A percentile compares a stretch with the other conserved stretches of the same genome.
Conservation (phyloP, 2,329 filamentous ascomycete genomes). For the Aspergillus transmontanensis region DNA sequence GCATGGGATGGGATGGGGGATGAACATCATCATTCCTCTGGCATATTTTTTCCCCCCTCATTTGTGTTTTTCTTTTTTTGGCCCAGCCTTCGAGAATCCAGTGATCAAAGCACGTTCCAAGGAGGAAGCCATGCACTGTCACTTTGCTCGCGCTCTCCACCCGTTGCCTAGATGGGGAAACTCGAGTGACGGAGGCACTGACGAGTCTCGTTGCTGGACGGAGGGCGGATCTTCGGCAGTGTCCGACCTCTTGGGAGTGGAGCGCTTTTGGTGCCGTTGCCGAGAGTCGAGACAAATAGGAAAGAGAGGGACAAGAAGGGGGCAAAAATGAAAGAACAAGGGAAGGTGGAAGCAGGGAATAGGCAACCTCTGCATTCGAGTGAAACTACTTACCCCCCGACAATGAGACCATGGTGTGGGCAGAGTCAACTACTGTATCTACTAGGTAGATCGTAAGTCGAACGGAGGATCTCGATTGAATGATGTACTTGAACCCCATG, state of each 20-base stretch:
- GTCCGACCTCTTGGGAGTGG: conserved; percentile 20
- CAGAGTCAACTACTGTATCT: not conserved
- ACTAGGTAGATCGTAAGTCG: not conserved
- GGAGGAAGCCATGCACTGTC: not conserved
- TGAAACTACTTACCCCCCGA: not conserved
- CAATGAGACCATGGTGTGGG: not conserved
- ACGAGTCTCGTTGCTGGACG: conserved; percentile 14
- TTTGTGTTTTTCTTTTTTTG: not conserved
- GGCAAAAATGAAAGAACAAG: conserved; percentile 20
- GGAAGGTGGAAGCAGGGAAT: conserved; percentile 4
- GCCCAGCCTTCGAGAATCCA: conserved; percentile 1
- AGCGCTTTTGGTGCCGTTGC: conserved; percentile 19
- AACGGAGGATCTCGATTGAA: not conserved
- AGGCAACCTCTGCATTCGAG: conserved; percentile 5
- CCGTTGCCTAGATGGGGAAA: conserved; percentile 23
- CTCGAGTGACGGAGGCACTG: conserved; percentile 15
- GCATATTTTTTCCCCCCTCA: not conserved
- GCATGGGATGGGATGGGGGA: not conserved
- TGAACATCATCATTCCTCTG: not conserved
- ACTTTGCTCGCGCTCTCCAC: conserved; percentile 15
- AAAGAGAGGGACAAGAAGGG: conserved; percentile 16
- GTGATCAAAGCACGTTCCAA: conserved; percentile 15
- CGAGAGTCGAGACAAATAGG: conserved; percentile 13
- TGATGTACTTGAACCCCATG: not conserved
- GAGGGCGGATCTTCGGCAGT: conserved; percentile 22